phyloP scores from a whole-genome alignment of 2,329 filamentous ascomycete genomes.

The Aspergillus fumigatus region DNA sequence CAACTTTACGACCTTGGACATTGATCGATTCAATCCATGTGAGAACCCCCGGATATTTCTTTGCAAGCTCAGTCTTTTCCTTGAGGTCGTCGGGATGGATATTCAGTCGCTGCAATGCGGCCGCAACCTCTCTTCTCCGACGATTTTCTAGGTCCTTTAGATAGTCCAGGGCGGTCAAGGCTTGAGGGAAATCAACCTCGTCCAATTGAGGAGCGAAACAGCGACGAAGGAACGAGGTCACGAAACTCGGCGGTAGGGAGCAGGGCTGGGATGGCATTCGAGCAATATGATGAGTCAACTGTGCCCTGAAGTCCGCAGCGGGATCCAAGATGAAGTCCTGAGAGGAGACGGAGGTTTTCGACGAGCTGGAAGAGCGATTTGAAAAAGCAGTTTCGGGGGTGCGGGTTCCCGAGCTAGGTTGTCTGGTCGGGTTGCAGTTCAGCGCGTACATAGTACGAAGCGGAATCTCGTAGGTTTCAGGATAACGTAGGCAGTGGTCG shows the following conservation, averaged over 20 bases:
- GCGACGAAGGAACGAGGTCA: slow-evolving; percentile 57
- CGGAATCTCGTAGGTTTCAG: slow-evolving; percentile 61
- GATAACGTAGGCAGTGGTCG: slow-evolving; percentile 58
- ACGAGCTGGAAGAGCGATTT: slow-evolving; percentile 28
- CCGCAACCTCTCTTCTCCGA: slow-evolving; percentile 54
- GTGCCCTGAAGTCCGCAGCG: slow-evolving; percentile 40
- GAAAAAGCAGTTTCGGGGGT: slow-evolving; percentile 34
- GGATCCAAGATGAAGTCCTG: slow-evolving; percentile 25
- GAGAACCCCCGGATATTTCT: slow-evolving; percentile 51
- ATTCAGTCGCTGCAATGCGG: slow-evolving; percentile 51
- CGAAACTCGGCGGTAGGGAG: slow-evolving; percentile 59
- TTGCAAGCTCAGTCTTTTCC: slow-evolving; percentile 46
- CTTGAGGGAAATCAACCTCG: slow-evolving; percentile 61
- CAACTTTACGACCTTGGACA: slow-evolving; percentile 48
- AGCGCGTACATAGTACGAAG: slow-evolving; percentile 64
- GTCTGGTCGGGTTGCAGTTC: slow-evolving; percentile 53
- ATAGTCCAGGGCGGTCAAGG: slow-evolving; percentile 62
- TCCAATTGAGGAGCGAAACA: slow-evolving; percentile 55
- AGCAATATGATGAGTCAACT: slow-evolving; percentile 49
- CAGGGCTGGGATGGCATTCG: slow-evolving; percentile 57
- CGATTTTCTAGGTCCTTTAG: slow-evolving; percentile 59
- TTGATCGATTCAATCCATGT: slow-evolving; percentile 53
- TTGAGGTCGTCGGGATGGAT: slow-evolving; percentile 47
- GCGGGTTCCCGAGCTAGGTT: slow-evolving; percentile 23
- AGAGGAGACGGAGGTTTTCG: slow-evolving; percentile 21